phyloP scores from a whole-genome alignment of 2,329 filamentous ascomycete genomes.

The Cordyceps farinosa region DNA sequence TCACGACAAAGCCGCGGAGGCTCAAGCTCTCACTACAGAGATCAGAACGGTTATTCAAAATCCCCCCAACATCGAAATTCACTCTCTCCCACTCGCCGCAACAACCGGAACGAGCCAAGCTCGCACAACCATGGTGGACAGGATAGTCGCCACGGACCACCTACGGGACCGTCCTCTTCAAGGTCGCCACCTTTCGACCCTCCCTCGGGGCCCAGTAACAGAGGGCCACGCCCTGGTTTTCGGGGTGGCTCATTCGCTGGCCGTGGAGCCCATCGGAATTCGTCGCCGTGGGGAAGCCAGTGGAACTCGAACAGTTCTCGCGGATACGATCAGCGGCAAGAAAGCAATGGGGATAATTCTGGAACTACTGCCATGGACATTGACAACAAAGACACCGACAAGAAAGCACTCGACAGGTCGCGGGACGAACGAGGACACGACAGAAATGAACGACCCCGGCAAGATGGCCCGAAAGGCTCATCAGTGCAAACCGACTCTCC shows the following conservation, averaged over 20 bases:
- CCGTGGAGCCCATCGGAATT: slow-evolving; percentile 50
- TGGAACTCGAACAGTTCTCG: slow-evolving; percentile 53
- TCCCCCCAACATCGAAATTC: slow-evolving; percentile 36
- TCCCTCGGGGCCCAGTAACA: slow-evolving; percentile 55
- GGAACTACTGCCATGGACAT: slow-evolving; percentile 58
- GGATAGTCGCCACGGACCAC: slow-evolving; percentile 44
- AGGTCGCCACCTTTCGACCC: slow-evolving; percentile 52
- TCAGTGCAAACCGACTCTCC: slow-evolving; percentile 42
- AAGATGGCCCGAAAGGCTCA: slow-evolving; percentile 37
- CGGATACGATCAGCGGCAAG: not conserved
- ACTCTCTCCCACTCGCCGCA: slow-evolving; percentile 27
- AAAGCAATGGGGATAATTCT: slow-evolving; percentile 37
- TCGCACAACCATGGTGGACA: slow-evolving; percentile 46
- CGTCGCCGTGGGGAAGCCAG: slow-evolving; percentile 63
- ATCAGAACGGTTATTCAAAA: slow-evolving; percentile 26
- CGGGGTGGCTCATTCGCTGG: slow-evolving; percentile 50
- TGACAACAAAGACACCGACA: slow-evolving; percentile 58
- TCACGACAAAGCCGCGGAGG: slow-evolving; percentile 41
- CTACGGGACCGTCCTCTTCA: slow-evolving; percentile 42
- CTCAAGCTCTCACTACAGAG: slow-evolving; percentile 26
- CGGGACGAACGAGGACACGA: slow-evolving; percentile 20
- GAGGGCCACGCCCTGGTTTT: slow-evolving; percentile 42
- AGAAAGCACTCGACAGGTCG: slow-evolving; percentile 1
- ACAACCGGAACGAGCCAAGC: slow-evolving; percentile 27
- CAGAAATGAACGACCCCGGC: slow-evolving; percentile 1